Base-by-base conservation (phyloP, 1,284 basidiomycete species). In the Golubevia pallescens region DNA sequence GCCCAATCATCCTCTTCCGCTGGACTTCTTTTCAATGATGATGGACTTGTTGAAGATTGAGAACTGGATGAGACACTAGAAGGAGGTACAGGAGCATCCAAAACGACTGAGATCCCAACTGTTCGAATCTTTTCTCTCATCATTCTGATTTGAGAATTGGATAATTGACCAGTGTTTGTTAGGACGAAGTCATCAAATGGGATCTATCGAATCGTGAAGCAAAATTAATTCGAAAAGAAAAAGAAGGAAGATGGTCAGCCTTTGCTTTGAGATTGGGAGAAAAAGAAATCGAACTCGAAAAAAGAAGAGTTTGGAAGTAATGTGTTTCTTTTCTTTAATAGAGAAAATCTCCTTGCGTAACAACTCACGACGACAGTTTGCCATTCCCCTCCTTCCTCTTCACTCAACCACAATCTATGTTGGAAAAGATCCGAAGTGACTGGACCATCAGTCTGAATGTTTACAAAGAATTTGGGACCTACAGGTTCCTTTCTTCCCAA, bases 161-260 rank as follows among this genome's bases (percentile, higher is more conserved):
- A 87, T 57, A 94, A 86, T 78, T 93, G 90, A 2, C 94, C 94
- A 0, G 90, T 89, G 77, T 94, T 94, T 24, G 93, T 94, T 58
- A 93, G 88, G 16, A 93, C 90, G 79, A 96, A 96, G 70, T 89
- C 90, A 62, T 89, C 87, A 75, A 95, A 90, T 0, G 93, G 93
- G 62, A 95, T 91, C 92, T 94, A 60, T 19, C 4, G 70, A 20
- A 60, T 20, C 14, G 4, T 28, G 57, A n/a, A 20, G 7, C 8
- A 7, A 20, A 19, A 58, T n/a, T 10, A 10, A 4, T 42, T 58
- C 42, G 5, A 20, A 42, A 42, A n/a, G 20, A 54, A 56, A n/a
- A 32, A 62, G 48, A 14, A n/a, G n/a, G n/a, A n/a, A n/a, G n/a
- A n/a, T n/a, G n/a, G n/a, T n/a, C n/a, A n/a, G n/a, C n/a, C n/a